Percentiles rank a stretch among this genome's conserved stretches.
These are phyloP conservation scores for Zea mays DNA, from an alignment of 176 grass and related monocot species.

Conservation along the genomic window DNA sequence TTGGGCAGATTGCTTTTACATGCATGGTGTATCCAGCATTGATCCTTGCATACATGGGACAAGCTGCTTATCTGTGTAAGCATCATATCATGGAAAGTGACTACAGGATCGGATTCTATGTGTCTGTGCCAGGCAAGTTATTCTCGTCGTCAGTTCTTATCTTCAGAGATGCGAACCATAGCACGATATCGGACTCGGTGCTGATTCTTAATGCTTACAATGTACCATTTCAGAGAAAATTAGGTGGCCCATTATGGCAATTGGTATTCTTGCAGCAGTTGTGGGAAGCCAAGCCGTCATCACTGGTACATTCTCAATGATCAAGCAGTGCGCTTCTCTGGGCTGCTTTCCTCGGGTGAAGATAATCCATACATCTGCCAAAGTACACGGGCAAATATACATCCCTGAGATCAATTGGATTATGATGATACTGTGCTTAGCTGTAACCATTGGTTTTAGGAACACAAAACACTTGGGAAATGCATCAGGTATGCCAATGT, in stretches of 20 bases:
- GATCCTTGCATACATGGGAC: slow-evolving; percentile 98
- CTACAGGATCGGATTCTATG: slow-evolving; percentile 95
- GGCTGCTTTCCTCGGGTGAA: slow-evolving; percentile 98
- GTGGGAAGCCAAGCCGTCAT: slow-evolving; percentile 97
- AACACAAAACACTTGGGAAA: slow-evolving; percentile 91
- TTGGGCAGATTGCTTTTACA: slow-evolving; percentile 84
- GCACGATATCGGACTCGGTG: background rate
- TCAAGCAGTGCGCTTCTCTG: slow-evolving; percentile 88
- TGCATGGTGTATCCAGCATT: slow-evolving; percentile 96
- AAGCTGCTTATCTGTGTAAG: slow-evolving; percentile 91
- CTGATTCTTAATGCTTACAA: slow-evolving; percentile 30
- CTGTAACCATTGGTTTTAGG: slow-evolving; percentile 89
- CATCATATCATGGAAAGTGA: slow-evolving; percentile 84
- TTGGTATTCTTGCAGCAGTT: slow-evolving; percentile 92
- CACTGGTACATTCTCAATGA: slow-evolving; percentile 92
- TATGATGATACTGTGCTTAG: slow-evolving; percentile 86
- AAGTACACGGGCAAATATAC: slow-evolving; percentile 94
- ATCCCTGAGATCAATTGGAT: slow-evolving; percentile 99
- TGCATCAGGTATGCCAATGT: slow-evolving; percentile 67
- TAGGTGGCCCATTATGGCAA: slow-evolving; percentile 84
- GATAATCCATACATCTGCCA: slow-evolving; percentile 85
- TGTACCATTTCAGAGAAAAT: slow-evolving; percentile 56
- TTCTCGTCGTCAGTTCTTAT: slow-evolving; percentile 23
- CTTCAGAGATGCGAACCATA: slow-evolving; percentile 15
- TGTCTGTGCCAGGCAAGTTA: slow-evolving; percentile 89